Percentiles rank a stretch among this genome's conserved stretches.
These are phyloP conservation scores for Podospora fimiseda DNA, from an alignment of 495 filamentous ascomycete species.

Conservation along the genomic window DNA sequence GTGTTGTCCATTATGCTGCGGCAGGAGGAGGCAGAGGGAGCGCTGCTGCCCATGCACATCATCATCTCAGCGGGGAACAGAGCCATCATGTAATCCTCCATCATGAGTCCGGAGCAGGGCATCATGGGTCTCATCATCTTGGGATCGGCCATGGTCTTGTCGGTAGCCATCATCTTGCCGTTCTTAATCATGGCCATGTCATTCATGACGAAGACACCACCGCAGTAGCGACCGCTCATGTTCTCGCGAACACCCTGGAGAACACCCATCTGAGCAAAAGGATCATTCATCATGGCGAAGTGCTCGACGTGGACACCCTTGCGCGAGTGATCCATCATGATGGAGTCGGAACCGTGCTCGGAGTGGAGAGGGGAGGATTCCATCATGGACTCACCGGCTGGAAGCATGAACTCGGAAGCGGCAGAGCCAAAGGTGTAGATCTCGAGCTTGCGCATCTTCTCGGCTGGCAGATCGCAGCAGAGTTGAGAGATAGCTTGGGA, in stretches of 20 bases:
- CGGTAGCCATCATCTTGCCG: neutral
- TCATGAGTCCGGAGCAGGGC: conserved; percentile 17
- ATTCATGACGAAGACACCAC: conserved; percentile 32
- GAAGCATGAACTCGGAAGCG: conserved; percentile 33
- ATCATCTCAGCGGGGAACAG: conserved; percentile 24
- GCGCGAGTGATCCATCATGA: neutral
- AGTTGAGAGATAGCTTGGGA: conserved; percentile 31
- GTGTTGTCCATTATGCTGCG: conserved; percentile 16
- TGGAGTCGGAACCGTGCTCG: conserved; percentile 7
- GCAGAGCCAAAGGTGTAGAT: conserved; percentile 40
- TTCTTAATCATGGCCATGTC: neutral
- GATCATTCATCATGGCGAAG: conserved; percentile 32
- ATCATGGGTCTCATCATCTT: neutral
- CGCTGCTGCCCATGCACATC: neutral
- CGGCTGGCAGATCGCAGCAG: conserved; percentile 32
- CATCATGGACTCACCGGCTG: conserved; percentile 20
- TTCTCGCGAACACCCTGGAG: conserved; percentile 27
- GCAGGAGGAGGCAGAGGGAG: neutral
- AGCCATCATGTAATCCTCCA: conserved; percentile 24
- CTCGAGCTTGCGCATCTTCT: conserved; percentile 33
- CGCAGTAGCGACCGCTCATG: conserved; percentile 30
- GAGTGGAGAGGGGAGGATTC: conserved; percentile 5
- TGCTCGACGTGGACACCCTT: conserved; percentile 30
- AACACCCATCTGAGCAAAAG: conserved; percentile 32
- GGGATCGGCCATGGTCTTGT: neutral